Percentiles rank a stretch among this genome's conserved stretches.
These are phyloP conservation scores for Fagus crenata DNA, from an alignment of 306 rosid genomes.

Conservation along the genomic window DNA sequence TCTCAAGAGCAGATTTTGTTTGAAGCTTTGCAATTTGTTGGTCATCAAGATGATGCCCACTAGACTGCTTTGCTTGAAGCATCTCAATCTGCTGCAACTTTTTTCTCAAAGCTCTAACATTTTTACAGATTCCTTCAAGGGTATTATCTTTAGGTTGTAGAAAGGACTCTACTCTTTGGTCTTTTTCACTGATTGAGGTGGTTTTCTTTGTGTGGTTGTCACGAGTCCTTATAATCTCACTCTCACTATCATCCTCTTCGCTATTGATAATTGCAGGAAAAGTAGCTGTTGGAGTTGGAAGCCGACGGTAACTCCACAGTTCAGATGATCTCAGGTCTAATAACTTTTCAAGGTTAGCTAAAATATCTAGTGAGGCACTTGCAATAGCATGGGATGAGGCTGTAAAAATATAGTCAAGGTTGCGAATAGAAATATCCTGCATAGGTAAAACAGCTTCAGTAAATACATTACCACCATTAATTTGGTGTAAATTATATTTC, in stretches of 20 bases:
- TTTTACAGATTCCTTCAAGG: slow-evolving; percentile 47
- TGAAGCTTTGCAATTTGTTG: slow-evolving; percentile 90
- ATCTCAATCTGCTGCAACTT: slow-evolving; percentile 97
- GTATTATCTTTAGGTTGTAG: slow-evolving; percentile 61
- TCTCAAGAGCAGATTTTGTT: slow-evolving; percentile 58
- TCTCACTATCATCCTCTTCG: slow-evolving; percentile 82
- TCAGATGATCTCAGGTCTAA: slow-evolving; percentile 84
- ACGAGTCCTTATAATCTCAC: slow-evolving; percentile 54
- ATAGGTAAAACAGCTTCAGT: slow-evolving; percentile 5
- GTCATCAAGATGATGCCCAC: slow-evolving; percentile 75
- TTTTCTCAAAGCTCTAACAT: slow-evolving; percentile 73
- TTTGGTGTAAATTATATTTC: background rate
- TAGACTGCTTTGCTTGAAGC: slow-evolving; percentile 82
- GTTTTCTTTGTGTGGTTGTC: slow-evolving; percentile 44
- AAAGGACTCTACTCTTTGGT: slow-evolving; percentile 57
- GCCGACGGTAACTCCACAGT: slow-evolving; percentile 81
- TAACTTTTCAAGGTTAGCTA: slow-evolving; percentile 70
- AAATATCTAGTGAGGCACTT: slow-evolving; percentile 62
- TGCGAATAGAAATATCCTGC: slow-evolving; percentile 86
- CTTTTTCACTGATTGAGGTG: slow-evolving; percentile 43
- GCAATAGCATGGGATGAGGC: slow-evolving; percentile 72
- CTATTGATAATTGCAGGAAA: slow-evolving; percentile 74
- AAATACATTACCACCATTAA: background rate
- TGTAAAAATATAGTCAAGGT: slow-evolving; percentile 74
- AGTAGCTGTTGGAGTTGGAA: slow-evolving; percentile 91